phyloP scores from a whole-genome alignment of 208 protist species.

The Wallacemonas sp. region DNA sequence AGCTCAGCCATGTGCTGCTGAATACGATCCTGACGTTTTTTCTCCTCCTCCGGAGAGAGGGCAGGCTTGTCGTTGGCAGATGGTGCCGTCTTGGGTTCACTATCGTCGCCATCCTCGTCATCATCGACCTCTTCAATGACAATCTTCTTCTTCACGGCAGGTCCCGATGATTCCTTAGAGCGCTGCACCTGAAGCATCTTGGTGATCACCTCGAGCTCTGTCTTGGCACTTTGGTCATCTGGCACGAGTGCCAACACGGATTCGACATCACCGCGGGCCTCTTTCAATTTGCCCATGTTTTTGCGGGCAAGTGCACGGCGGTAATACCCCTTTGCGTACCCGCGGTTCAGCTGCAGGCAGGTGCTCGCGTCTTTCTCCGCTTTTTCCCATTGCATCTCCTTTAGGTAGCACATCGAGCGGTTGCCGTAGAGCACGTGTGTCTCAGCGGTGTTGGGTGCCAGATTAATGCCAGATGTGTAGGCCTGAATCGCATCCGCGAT shows the following conservation, averaged over 20 bases:
- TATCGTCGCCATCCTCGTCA: conserved; percentile 58
- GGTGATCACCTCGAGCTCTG: conserved; percentile 74
- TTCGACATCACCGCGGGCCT: conserved; percentile 84
- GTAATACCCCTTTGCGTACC: conserved; percentile 88
- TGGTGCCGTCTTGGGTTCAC: conserved; percentile 1
- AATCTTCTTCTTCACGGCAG: conserved; percentile 63
- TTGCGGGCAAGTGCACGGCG: conserved; percentile 85
- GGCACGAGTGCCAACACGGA: conserved; percentile 80
- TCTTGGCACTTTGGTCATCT: conserved; percentile 60
- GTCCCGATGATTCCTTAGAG: conserved; percentile 18
- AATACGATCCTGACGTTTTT: conserved; percentile 27
- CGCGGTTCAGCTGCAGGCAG: conserved; percentile 77
- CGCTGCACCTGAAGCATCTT: conserved; percentile 69
- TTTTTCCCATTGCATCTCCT: conserved; percentile 61
- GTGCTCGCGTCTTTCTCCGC: conserved; percentile 84
- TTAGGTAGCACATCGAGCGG: conserved; percentile 84
- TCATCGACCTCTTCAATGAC: conserved; percentile 85
- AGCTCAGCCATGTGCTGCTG: conserved; percentile 48
- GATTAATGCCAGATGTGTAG: conserved; percentile 83
- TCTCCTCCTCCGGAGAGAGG: conserved; percentile 26
- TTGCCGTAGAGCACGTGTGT: conserved; percentile 88
- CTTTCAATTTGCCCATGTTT: conserved; percentile 76
- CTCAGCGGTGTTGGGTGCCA: conserved; percentile 62
- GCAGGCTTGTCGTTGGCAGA: background rate
- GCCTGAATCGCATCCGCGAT: conserved; percentile 73